phyloP scores from a whole-genome alignment of 495 filamentous ascomycete genomes.

The Astrocystis sublimbata region DNA sequence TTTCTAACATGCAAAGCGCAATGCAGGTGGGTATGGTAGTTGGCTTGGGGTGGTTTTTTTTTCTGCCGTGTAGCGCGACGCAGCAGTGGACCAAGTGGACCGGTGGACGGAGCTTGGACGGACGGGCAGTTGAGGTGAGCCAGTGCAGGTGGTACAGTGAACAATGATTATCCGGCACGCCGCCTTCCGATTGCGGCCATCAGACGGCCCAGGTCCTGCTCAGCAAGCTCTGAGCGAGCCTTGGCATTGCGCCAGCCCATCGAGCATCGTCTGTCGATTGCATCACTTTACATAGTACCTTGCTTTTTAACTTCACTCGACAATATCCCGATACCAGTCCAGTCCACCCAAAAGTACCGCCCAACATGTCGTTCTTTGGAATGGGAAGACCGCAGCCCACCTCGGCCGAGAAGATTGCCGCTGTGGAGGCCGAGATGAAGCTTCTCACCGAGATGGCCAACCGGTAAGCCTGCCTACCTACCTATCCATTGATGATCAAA shows the following conservation, averaged over 20 bases:
- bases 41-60: no score
- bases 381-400: constrained; percentile 87
- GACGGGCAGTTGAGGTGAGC: background rate
- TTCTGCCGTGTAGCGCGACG: no score
- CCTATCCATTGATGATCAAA: no score
- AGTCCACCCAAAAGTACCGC: background rate
- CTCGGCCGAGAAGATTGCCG: constrained; percentile 92
- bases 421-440: constrained; percentile 90
- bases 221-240: background rate
- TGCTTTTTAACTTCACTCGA: no score
- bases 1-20: no score
- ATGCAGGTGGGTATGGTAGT: no score
- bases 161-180: constrained; percentile 26
- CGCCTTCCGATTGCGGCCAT: constrained; percentile 23
- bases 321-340: constrained; percentile 7
- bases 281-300: constrained; percentile 19
- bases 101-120: no score
- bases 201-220: background rate
- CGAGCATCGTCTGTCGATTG: constrained; percentile 10
- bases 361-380: constrained; percentile 88
- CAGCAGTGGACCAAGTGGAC: no score
- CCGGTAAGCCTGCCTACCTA: constrained; percentile 59
- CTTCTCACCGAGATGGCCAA: constrained; percentile 96
- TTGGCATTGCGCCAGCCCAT: no score
- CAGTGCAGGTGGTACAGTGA: background rate